phyloP scores from a whole-genome alignment of 2,329 filamentous ascomycete genomes.

The Rugonectria rugulosa region DNA sequence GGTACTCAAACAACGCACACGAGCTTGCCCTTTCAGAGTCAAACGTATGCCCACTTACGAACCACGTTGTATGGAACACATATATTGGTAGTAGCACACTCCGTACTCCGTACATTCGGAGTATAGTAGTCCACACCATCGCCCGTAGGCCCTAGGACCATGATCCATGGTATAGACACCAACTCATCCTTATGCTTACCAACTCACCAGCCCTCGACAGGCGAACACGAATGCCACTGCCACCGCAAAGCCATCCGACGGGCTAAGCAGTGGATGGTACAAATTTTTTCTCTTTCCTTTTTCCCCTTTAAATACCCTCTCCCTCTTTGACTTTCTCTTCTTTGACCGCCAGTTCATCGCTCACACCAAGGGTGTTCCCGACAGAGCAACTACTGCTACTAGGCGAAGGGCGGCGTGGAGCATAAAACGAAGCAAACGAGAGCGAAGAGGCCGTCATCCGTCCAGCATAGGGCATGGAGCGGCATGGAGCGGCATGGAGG shows the following conservation, averaged over 20 bases:
- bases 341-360: slow-evolving; percentile 60
- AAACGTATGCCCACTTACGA: slow-evolving; percentile 2
- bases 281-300: slow-evolving; percentile 20
- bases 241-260: slow-evolving; percentile 14
- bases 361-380: slow-evolving; percentile 34
- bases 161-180: slow-evolving; percentile 29
- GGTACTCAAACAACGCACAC: slow-evolving; percentile 16
- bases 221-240: slow-evolving; percentile 20
- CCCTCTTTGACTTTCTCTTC: slow-evolving; percentile 34
- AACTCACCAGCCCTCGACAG: slow-evolving; percentile 23
- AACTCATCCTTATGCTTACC: slow-evolving; percentile 19
- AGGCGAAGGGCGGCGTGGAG: slow-evolving; percentile 34
- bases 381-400: slow-evolving; percentile 20
- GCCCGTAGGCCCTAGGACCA: slow-evolving; percentile 20
- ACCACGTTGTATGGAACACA: slow-evolving; percentile 1
- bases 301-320: too few relatives aligned
- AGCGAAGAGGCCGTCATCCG: background rate
- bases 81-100: background rate
- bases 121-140: slow-evolving; percentile 2
- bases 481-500: background rate
- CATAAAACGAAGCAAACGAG: slow-evolving; percentile 22
- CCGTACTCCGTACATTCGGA: too few relatives aligned
- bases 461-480: background rate
- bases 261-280: slow-evolving; percentile 3
- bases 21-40: background rate